These are phyloP conservation scores for Phalaenopsis equestris DNA, from an alignment of 106 monocot genomes.

Conservation along the genomic window DNA sequence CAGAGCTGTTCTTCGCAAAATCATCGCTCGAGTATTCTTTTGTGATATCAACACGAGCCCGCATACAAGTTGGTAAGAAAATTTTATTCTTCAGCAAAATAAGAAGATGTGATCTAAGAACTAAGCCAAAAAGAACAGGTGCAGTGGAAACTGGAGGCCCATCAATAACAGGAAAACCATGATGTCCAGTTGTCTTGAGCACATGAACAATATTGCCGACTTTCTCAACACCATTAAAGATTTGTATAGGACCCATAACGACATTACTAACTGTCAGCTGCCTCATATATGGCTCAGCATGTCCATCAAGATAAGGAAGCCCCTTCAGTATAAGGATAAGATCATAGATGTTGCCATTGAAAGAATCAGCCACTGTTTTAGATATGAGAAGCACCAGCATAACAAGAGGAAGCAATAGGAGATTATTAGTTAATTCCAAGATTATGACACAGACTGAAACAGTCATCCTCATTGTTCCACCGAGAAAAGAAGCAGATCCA, in stretches of 20 bases:
- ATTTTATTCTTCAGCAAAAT: constrained; percentile 56
- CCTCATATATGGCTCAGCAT: constrained; percentile 30
- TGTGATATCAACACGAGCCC: constrained; percentile 1
- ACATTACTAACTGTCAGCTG: constrained; percentile 44
- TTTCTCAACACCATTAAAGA: constrained; percentile 42
- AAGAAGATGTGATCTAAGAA: constrained; percentile 69
- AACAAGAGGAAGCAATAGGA: constrained; percentile 77
- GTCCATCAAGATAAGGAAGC: constrained; percentile 51
- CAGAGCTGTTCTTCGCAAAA: constrained; percentile 57
- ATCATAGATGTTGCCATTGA: constrained; percentile 47
- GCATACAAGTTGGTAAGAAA: constrained; percentile 21
- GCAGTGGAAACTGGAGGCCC: constrained; percentile 30
- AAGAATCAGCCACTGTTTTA: constrained; percentile 49
- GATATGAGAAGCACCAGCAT: constrained; percentile 89
- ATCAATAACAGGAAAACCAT: constrained; percentile 66
- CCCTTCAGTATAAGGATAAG: constrained; percentile 42
- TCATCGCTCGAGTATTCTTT: constrained; percentile 29
- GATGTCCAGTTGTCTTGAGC: constrained; percentile 41
- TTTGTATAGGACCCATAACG: constrained; percentile 34
- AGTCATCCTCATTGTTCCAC: constrained; percentile 83
- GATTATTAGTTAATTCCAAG: constrained; percentile 75
- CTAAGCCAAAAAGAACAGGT: constrained; percentile 52
- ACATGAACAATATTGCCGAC: constrained; percentile 44
- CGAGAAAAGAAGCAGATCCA: constrained; percentile 70
- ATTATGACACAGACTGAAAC: constrained; percentile 75